Base-by-base conservation (phyloP, 2,329 filamentous ascomycete species). In the Aciculosporium take region DNA sequence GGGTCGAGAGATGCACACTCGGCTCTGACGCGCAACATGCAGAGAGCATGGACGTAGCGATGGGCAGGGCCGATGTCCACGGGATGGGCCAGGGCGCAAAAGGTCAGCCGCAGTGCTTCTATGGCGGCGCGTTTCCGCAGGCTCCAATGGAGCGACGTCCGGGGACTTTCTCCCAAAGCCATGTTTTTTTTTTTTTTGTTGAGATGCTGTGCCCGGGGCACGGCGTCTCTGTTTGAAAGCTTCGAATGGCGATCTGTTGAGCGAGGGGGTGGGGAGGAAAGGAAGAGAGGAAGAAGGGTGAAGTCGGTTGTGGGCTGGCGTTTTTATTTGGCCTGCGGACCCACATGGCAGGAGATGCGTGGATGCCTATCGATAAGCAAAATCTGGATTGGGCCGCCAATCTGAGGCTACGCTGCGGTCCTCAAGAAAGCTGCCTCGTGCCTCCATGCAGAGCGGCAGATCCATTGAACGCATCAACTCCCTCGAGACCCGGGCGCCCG, bases 81-180 rank as follows among this genome's bases (percentile, higher is more conserved):
- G 37, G 58, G 61, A 63, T 66, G 64, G 66, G 66, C 66, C 68
- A 67, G 67, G 67, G 68, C 66, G 70, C 44, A 73, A 69, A 71
- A 77, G 77, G 76, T 86, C 66, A 88, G 81, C 86, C 86, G 84
- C 87, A 70, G 74, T 87, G 87, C 88, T 94, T 94, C 80, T 95
- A 88, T 94, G 89, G 87, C 88, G 88, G 86, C 85, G 88, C 86
- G 84, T 95, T 94, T 93, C 86, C 85, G 86, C 88, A 75, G 56
- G 55, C 56, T 57, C 56, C 49, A 44, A 51, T 59, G 57, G 15
- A 53, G 63, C 67, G 72, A 72, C 74, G 88, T 95, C 89, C 89
- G 89, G 89, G 89, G 89, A 96, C 89, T 96, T 96, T 96, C 89
- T 94, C 89, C 89, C 87, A 91, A 95, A 95, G 88, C 88, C 60